Percentiles rank a stretch among this genome's conserved stretches.
Evolutionary conservation across 1,284 basidiomycete genomes (phyloP).

Genomic region (Tremellales sp.): DNA sequence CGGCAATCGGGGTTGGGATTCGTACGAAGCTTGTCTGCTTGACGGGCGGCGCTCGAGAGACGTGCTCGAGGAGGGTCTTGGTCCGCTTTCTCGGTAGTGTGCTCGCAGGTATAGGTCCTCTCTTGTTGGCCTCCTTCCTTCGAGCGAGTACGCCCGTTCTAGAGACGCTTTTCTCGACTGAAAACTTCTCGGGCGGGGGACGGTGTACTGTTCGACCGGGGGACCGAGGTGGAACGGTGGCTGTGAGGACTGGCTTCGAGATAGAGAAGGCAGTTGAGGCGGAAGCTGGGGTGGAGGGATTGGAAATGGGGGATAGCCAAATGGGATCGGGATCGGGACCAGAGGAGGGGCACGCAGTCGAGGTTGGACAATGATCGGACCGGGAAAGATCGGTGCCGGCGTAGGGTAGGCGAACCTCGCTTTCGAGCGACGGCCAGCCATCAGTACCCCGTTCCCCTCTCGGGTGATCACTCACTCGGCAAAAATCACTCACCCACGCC

Average conservation of each 20-base stretch:
- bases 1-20: no score
- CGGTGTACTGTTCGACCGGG: background rate
- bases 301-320: background rate
- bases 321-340: background rate
- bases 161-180: no score
- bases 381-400: background rate
- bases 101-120: no score
- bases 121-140: no score
- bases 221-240: slow-evolving; percentile 1
- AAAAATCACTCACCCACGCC: background rate
- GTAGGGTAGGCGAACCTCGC: background rate
- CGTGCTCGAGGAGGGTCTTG: no score
- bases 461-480: background rate
- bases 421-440: background rate
- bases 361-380: background rate
- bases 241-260: background rate
- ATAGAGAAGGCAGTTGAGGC: background rate
- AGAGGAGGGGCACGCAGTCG: background rate
- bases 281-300: background rate
- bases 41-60: no score
- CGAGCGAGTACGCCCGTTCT: no score
- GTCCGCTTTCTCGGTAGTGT: no score
- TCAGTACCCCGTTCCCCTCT: background rate
- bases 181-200: background rate
- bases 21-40: no score